Conservation (phyloP, 352 stramenopile species). For the Phytophthora citrophthora region DNA sequence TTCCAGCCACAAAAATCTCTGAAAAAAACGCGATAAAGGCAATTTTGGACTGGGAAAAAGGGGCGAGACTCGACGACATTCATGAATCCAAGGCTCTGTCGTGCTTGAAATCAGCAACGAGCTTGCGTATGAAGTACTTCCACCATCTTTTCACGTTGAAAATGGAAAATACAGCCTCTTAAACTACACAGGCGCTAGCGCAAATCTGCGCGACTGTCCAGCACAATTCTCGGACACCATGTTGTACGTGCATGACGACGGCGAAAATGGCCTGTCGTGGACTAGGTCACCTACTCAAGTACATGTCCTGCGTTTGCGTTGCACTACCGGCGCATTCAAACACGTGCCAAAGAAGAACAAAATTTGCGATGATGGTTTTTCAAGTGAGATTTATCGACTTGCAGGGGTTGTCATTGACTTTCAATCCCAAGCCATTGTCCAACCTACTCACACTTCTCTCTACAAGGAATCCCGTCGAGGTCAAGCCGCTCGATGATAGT, state of each 20-base stretch:
- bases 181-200: constrained; percentile 4
- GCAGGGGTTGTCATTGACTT: too few relatives aligned
- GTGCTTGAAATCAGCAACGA: constrained; percentile 7
- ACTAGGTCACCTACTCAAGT: not conserved
- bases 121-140: constrained; percentile 5
- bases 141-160: not conserved
- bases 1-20: constrained; percentile 14
- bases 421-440: too few relatives aligned
- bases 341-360: constrained; percentile 12
- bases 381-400: constrained; percentile 5
- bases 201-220: constrained; percentile 18
- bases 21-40: constrained; percentile 7
- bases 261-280: constrained; percentile 11
- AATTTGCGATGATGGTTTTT: constrained; percentile 14
- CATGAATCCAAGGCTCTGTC: not conserved
- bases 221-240: not conserved
- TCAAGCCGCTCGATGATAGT: too few relatives aligned
- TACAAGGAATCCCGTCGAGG: too few relatives aligned
- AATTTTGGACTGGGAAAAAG: constrained; percentile 1
- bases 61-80: constrained; percentile 2
- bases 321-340: constrained; percentile 4
- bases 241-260: constrained; percentile 3
- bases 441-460: too few relatives aligned
- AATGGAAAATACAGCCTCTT: constrained; percentile 21
- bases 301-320: not conserved